Evolutionary conservation across 106 monocot species (phyloP).

Genomic region (Platanthera guangdongensis): DNA sequence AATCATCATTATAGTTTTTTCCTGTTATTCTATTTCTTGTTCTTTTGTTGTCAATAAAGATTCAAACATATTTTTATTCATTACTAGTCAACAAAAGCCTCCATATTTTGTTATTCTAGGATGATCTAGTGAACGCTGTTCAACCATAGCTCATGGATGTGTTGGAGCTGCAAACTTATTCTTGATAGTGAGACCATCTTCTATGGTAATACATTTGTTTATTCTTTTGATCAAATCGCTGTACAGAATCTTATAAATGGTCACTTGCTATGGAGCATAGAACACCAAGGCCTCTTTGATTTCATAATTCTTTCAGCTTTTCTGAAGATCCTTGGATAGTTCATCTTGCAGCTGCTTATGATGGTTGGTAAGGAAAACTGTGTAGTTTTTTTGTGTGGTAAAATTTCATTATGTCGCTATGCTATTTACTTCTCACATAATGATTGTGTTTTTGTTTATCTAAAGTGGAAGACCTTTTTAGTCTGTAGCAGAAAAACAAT

Average conservation of each 20-base stretch:
- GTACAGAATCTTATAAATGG: too few species aligned
- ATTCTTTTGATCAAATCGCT: too few species aligned
- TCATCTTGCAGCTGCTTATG: constrained; percentile 27
- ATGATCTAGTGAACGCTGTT: constrained; percentile 11
- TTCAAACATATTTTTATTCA: neutral
- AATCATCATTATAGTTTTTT: neutral
- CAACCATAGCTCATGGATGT: neutral
- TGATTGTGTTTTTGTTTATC: too few species aligned
- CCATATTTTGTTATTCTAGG: neutral
- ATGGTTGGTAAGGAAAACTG: constrained; percentile 50
- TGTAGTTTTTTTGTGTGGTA: too few species aligned
- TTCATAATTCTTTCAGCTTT: constrained; percentile 29
- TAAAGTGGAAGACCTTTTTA: too few species aligned
- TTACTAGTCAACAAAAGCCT: constrained; percentile 11
- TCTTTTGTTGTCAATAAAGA: neutral
- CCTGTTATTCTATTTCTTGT: neutral
- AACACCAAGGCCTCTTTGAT: constrained; percentile 23
- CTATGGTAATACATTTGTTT: too few species aligned
- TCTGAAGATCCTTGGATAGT: constrained; percentile 34
- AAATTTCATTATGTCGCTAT: too few species aligned
- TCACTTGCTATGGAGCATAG: constrained; percentile 19
- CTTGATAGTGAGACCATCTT: too few species aligned
- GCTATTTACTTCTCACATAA: too few species aligned
- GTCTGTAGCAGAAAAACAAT: too few species aligned
- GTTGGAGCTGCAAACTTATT: too few species aligned